Evolutionary conservation across 345 rosid genomes (phyloP), one percentile per base, ranked within the genome.

Genomic region (Orychophragmus violaceus): DNA sequence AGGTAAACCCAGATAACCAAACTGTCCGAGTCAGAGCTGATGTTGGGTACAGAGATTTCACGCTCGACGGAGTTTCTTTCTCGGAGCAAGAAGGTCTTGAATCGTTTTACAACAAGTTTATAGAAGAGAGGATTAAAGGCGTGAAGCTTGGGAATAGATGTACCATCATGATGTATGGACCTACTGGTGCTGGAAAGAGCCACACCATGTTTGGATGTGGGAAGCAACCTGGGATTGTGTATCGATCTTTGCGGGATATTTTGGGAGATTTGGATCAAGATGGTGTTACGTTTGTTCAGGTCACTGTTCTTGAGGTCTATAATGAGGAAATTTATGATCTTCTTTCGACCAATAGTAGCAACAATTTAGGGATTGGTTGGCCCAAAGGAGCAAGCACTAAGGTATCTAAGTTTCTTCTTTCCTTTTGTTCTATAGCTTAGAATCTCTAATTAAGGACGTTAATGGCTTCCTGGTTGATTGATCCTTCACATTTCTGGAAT

Each of bases 131-230:
- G 74, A 83, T 94, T 5, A 80, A 71, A 44, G 96, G 86, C 23
- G 99, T 94, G 42, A 90, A 85, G 62, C 6, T 83, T 69, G 99
- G 99, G 41, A 79, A 71, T 0, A 94, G 85, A 56, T 88, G 99
- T 37, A 94, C 99, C 0, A 69, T 94, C 2, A 83, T 94, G 99
- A 94, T 90, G 99, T 94, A 94, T 37, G 99, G 99, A 23, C 99
- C 99, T 0, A 94, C 99, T 0, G 97, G 99, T 62, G 84, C 99
- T 0, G 99, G 99, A 0, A 94, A 94, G 78, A 94, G 99, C 51
- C 92, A 90, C 70, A 88, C 96, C 0, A 94, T 94, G 99, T 94
- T 94, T 59, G 99, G 99, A 28, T 86, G 87, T 66, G 48, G 88
- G 52, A 90, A 87, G 84, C 87, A 85, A 66, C 85, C 97, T 0